Conservation (phyloP, 1,284 basidiomycete species). For the Ganoderma boninense region DNA sequence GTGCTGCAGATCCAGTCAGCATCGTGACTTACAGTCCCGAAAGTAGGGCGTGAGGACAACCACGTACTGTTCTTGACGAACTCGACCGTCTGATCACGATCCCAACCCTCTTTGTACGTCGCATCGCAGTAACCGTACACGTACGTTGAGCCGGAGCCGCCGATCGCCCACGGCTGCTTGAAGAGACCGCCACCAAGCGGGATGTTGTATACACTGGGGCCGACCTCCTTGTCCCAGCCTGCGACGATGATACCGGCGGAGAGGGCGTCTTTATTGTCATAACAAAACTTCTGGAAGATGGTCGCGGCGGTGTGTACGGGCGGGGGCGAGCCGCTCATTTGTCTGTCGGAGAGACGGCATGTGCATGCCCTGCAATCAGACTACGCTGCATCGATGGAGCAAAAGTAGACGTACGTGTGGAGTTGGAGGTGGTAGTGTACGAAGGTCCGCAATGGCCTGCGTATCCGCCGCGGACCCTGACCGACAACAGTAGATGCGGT, state of each 20-base stretch:
- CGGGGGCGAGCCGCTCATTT: slow-evolving; percentile 73
- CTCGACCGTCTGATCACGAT: slow-evolving; percentile 87
- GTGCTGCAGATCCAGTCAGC: slow-evolving; percentile 60
- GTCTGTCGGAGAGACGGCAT: slow-evolving; percentile 52
- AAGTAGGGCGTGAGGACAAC: slow-evolving; percentile 43
- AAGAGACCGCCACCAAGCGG: slow-evolving; percentile 94
- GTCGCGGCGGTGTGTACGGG: slow-evolving; percentile 86
- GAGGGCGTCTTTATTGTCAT: slow-evolving; percentile 92
- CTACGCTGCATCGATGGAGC: not conserved
- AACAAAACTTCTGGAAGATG: slow-evolving; percentile 91
- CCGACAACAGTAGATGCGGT: slow-evolving; percentile 99
- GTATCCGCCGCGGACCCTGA: slow-evolving; percentile 99
- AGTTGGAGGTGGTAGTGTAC: slow-evolving; percentile 91
- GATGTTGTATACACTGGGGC: slow-evolving; percentile 97
- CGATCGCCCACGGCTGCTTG: slow-evolving; percentile 96
- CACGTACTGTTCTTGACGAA: slow-evolving; percentile 93
- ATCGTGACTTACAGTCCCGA: slow-evolving; percentile 1
- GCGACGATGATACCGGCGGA: slow-evolving; percentile 98
- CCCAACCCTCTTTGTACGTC: slow-evolving; percentile 96
- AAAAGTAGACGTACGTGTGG: slow-evolving; percentile 61
- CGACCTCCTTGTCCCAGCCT: slow-evolving; percentile 94
- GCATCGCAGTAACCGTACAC: slow-evolving; percentile 99
- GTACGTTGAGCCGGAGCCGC: slow-evolving; percentile 96
- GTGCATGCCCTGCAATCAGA: not conserved
- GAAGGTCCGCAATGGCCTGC: slow-evolving; percentile 94